Conservation (phyloP, 2,329 filamentous ascomycete species). For the Chalaropsis ovoidea region DNA sequence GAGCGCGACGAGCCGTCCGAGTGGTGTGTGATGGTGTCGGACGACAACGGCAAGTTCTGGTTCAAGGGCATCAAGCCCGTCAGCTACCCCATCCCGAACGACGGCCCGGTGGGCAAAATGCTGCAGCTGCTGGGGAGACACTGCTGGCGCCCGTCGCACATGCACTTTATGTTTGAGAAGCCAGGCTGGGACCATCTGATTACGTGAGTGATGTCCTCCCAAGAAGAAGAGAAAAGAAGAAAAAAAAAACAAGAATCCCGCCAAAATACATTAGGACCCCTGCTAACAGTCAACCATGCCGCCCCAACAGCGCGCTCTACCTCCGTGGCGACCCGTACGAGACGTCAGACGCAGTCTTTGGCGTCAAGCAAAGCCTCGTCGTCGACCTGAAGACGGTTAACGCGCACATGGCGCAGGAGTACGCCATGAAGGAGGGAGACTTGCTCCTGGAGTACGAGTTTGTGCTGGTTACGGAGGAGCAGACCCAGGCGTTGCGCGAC, state of each 20-base stretch:
- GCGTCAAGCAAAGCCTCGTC: slow-evolving; percentile 72
- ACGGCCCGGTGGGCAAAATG: slow-evolving; percentile 71
- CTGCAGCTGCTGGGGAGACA: slow-evolving; percentile 59
- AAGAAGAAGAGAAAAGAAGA: neutral
- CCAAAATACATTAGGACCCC: neutral
- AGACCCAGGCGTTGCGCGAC: slow-evolving; percentile 57
- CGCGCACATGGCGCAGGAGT: slow-evolving; percentile 47
- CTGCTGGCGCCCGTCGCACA: slow-evolving; percentile 64
- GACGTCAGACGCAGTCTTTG: slow-evolving; percentile 75
- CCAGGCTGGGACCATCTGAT: slow-evolving; percentile 67
- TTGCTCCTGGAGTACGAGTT: slow-evolving; percentile 64
- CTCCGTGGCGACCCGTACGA: slow-evolving; percentile 70
- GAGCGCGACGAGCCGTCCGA: slow-evolving; percentile 39
- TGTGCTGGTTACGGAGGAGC: slow-evolving; percentile 60
- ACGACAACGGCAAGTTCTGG: slow-evolving; percentile 49
- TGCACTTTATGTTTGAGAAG: slow-evolving; percentile 87
- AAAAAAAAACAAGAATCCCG: neutral
- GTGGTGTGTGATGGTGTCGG: slow-evolving; percentile 30
- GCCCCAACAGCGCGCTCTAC: slow-evolving; percentile 54
- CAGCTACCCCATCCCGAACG: slow-evolving; percentile 73
- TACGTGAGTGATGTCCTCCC: slow-evolving; percentile 49
- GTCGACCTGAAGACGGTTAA: slow-evolving; percentile 48
- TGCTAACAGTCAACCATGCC: neutral
- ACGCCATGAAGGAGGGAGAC: slow-evolving; percentile 53
- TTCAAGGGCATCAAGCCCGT: slow-evolving; percentile 79